Conservation (phyloP, 768 basidiomycete species). For the Russula griseocarnosa region DNA sequence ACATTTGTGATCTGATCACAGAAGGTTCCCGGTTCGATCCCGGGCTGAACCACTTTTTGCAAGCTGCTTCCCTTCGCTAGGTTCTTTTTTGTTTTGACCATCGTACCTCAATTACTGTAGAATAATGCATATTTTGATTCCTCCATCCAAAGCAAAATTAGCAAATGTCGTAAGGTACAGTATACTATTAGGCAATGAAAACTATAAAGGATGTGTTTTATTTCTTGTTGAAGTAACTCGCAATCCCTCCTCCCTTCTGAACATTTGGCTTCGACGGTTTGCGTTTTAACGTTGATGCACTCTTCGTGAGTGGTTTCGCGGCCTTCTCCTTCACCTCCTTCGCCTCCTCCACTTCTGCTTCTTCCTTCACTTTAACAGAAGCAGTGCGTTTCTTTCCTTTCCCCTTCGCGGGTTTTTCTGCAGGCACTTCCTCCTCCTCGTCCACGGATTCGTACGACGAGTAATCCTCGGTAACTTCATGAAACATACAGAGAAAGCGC, state of each 20-base stretch:
- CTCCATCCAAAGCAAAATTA: too few relatives aligned
- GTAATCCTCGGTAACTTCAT: slow-evolving; percentile 68
- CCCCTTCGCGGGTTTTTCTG: slow-evolving; percentile 21
- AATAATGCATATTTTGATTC: too few relatives aligned
- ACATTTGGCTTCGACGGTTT: slow-evolving; percentile 18
- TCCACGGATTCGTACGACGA: slow-evolving; percentile 77
- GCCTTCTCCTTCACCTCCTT: slow-evolving; percentile 4
- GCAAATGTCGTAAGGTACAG: background rate
- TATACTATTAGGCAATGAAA: background rate
- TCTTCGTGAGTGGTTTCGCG: slow-evolving; percentile 10
- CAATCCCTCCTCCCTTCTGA: slow-evolving; percentile 23
- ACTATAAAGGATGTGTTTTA: background rate
- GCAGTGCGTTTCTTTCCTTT: slow-evolving; percentile 23
- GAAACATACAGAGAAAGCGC: too few relatives aligned
- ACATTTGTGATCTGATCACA: slow-evolving; percentile 37
- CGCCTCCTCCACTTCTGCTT: background rate
- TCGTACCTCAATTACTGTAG: too few relatives aligned
- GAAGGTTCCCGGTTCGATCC: slow-evolving; percentile 49
- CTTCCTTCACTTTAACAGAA: slow-evolving; percentile 15
- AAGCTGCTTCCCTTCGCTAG: too few relatives aligned
- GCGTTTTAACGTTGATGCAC: slow-evolving; percentile 4
- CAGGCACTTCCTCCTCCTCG: slow-evolving; percentile 47
- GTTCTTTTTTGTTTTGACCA: too few relatives aligned
- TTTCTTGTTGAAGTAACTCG: slow-evolving; percentile 22
- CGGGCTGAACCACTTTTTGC: slow-evolving; percentile 41